A percentile compares a stretch with the other conserved stretches of the same genome.
Conservation (phyloP, 805 yeast species). For the Saccharomycopsis amapae region DNA sequence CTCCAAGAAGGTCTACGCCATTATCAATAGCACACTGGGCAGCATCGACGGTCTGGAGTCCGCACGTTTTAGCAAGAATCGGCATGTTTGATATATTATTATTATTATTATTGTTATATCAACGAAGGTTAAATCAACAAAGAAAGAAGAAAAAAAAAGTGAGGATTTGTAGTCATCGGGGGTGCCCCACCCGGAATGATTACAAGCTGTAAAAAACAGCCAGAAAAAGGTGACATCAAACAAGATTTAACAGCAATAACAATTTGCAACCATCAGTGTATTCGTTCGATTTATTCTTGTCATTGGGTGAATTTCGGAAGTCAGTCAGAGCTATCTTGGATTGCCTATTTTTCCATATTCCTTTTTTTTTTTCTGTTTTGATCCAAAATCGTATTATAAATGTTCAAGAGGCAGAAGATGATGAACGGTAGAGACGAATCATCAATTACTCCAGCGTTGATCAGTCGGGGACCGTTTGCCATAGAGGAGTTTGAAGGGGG, state of each 20-base stretch:
- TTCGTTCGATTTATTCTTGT: no score
- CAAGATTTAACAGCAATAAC: no score
- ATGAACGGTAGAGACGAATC: neutral
- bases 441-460: slow-evolving; percentile 7
- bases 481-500: slow-evolving; percentile 13
- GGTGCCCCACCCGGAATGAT: no score
- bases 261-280: no score
- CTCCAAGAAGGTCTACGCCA: slow-evolving; percentile 77
- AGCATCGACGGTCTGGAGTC: slow-evolving; percentile 58
- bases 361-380: neutral
- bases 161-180: no score
- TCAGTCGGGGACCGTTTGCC: slow-evolving; percentile 15
- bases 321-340: neutral
- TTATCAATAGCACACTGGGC: slow-evolving; percentile 61
- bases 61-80: slow-evolving; percentile 75
- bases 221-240: no score
- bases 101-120: no score
- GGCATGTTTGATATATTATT: no score
- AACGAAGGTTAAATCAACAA: no score
- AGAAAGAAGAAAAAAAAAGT: no score
- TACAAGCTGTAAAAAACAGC: no score
- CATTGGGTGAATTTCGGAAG: no score
- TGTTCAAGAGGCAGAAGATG: slow-evolving; percentile 15
- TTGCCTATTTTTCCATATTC: neutral
- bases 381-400: neutral